A percentile compares a stretch with the other conserved stretches of the same genome.
phyloP scores from a whole-genome alignment of 495 filamentous ascomycete genomes.

The Talaromyces stipitatus region DNA sequence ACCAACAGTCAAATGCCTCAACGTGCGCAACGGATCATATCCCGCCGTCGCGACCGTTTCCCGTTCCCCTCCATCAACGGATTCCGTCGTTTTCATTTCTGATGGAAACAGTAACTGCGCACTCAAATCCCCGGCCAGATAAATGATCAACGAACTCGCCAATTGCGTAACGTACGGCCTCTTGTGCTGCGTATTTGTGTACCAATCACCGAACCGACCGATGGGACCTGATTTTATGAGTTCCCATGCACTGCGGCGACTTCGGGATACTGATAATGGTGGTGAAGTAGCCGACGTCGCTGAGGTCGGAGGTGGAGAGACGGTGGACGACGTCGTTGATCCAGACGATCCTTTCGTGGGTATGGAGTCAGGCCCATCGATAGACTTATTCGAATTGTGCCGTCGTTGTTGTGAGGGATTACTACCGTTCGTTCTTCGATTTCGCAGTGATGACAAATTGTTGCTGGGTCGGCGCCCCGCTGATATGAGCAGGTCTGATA shows the following conservation, averaged over 20 bases:
- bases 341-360: neutral
- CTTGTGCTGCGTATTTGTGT: constrained; percentile 59
- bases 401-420: neutral
- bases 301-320: constrained; percentile 13
- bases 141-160: constrained; percentile 66
- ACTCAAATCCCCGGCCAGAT: constrained; percentile 69
- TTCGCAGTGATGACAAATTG: neutral
- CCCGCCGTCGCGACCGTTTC: constrained; percentile 25
- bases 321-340: constrained; percentile 1
- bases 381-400: neutral
- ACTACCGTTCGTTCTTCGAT: neutral
- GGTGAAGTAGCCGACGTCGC: constrained; percentile 28
- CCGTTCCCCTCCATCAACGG: constrained; percentile 1
- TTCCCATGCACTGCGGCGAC: constrained; percentile 45
- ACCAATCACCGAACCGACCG: constrained; percentile 39
- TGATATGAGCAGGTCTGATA: neutral
- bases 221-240: constrained; percentile 48
- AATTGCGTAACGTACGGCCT: constrained; percentile 75
- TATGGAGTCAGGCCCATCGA: neutral
- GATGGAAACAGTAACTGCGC: constrained; percentile 56
- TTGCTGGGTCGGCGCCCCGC: neutral
- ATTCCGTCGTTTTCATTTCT: constrained; percentile 10
- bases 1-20: constrained; percentile 67
- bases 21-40: constrained; percentile 65
- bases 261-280: constrained; percentile 29